Conservation (phyloP, 2,329 filamentous ascomycete species). For the Seiridium cupressi region DNA sequence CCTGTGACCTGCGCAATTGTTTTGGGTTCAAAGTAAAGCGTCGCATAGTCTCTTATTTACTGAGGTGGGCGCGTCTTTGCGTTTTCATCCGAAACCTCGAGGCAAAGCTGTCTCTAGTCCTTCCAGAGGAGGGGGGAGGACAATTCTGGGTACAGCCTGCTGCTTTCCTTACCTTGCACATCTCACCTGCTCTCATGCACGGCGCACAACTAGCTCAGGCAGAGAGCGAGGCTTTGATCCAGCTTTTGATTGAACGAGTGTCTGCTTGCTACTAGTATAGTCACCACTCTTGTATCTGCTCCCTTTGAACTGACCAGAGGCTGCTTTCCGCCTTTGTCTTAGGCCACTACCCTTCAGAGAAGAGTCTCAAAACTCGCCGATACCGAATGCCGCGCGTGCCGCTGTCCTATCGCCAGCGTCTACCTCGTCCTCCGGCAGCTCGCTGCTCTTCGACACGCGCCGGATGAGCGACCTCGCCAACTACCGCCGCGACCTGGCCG, state of each 20-base stretch:
- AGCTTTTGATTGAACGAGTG: neutral
- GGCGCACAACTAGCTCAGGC: too few species aligned
- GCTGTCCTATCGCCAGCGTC: conserved; percentile 38
- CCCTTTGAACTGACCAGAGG: conserved; percentile 26
- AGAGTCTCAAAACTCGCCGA: conserved; percentile 47
- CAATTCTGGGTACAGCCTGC: neutral
- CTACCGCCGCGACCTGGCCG: conserved; percentile 70
- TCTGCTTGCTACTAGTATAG: neutral
- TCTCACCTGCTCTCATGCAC: neutral
- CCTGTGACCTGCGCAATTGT: neutral
- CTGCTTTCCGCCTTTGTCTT: conserved; percentile 17
- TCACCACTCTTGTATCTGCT: neutral
- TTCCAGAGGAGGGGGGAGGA: neutral
- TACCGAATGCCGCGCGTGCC: conserved; percentile 25
- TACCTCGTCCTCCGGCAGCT: conserved; percentile 42
- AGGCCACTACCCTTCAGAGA: conserved; percentile 33
- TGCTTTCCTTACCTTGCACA: neutral
- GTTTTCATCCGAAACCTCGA: conserved; percentile 5
- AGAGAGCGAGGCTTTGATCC: neutral
- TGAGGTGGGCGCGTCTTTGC: neutral
- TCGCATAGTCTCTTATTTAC: neutral
- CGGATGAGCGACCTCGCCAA: conserved; percentile 62
- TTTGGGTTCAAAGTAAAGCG: neutral
- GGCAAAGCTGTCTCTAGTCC: neutral
- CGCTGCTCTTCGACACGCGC: conserved; percentile 53